These are phyloP conservation scores for Solanum commersonii DNA, from an alignment of 257 asterid genomes.

Conservation along the genomic window DNA sequence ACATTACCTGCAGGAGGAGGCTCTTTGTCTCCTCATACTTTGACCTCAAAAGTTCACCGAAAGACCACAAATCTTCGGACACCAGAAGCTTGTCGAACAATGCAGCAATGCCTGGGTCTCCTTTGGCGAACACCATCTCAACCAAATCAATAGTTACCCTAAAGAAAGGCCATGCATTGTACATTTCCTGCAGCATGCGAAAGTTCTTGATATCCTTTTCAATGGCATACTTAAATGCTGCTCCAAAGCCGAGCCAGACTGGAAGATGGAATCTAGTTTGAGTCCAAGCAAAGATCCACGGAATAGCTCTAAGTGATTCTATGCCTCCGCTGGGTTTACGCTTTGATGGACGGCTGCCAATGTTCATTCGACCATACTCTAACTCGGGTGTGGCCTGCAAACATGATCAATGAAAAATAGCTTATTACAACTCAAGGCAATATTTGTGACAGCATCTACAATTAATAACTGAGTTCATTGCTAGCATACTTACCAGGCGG, in stretches of 20 bases:
- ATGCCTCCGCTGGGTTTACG: conserved; percentile 50
- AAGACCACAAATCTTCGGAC: conserved; percentile 32
- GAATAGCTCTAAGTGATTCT: conserved; percentile 51
- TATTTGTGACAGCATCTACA: background rate
- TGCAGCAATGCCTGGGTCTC: conserved; percentile 43
- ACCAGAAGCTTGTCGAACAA: conserved; percentile 40
- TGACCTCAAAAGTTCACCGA: conserved; percentile 29
- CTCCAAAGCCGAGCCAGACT: conserved; percentile 54
- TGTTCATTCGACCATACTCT: conserved; percentile 50
- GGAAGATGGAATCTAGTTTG: conserved; percentile 56
- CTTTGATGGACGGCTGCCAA: conserved; percentile 51
- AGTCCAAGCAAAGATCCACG: conserved; percentile 59
- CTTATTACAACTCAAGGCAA: background rate
- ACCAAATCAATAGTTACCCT: conserved; percentile 42
- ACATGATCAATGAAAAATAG: background rate
- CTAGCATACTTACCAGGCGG: conserved; percentile 28
- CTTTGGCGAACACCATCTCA: conserved; percentile 55
- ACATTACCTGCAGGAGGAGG: conserved; percentile 31
- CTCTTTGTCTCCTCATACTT: conserved; percentile 30
- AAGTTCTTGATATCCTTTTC: conserved; percentile 32
- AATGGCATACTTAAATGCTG: conserved; percentile 34
- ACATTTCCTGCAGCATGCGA: conserved; percentile 36
- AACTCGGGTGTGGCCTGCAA: conserved; percentile 45
- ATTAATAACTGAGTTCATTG: background rate
- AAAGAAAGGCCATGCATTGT: conserved; percentile 50